Conservation (phyloP, 2,329 filamentous ascomycete species). For the Phialocephala subalpina region DNA sequence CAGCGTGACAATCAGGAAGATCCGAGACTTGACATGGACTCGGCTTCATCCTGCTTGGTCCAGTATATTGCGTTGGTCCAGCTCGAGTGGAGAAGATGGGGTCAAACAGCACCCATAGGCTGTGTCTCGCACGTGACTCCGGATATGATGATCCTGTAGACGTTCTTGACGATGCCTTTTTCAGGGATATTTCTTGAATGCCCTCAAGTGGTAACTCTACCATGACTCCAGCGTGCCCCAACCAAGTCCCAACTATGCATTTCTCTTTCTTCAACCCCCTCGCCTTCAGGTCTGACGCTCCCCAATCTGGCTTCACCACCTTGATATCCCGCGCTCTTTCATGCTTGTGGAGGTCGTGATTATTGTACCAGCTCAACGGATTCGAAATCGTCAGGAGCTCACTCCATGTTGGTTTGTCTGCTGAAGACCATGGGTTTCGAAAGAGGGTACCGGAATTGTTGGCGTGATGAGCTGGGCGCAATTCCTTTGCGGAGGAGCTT, state of each 20-base stretch:
- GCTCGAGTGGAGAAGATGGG: slow-evolving; percentile 36
- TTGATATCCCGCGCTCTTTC: slow-evolving; percentile 27
- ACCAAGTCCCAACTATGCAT: slow-evolving; percentile 34
- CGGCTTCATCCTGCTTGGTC: slow-evolving; percentile 78
- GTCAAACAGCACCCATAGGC: slow-evolving; percentile 35
- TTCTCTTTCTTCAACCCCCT: slow-evolving; percentile 23
- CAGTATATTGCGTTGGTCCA: slow-evolving; percentile 44
- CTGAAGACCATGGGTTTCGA: slow-evolving; percentile 38
- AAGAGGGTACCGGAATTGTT: slow-evolving; percentile 31
- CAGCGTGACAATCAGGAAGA: slow-evolving; percentile 73
- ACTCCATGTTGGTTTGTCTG: slow-evolving; percentile 29
- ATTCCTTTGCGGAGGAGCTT: background rate
- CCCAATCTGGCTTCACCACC: slow-evolving; percentile 36
- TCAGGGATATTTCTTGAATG: background rate
- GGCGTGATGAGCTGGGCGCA: slow-evolving; percentile 30
- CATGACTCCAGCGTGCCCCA: slow-evolving; percentile 35
- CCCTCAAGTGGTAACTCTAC: slow-evolving; percentile 31
- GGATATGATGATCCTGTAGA: background rate
- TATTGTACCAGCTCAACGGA: slow-evolving; percentile 31
- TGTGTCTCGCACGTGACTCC: slow-evolving; percentile 6
- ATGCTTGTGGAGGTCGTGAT: slow-evolving; percentile 22
- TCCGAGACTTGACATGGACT: slow-evolving; percentile 79
- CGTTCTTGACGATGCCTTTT: background rate
- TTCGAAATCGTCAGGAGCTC: slow-evolving; percentile 27
- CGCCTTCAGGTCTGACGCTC: slow-evolving; percentile 23